These are phyloP conservation scores for Neopestalotiopsis clavispora DNA, from an alignment of 2,329 filamentous ascomycete species.

Conservation along the genomic window DNA sequence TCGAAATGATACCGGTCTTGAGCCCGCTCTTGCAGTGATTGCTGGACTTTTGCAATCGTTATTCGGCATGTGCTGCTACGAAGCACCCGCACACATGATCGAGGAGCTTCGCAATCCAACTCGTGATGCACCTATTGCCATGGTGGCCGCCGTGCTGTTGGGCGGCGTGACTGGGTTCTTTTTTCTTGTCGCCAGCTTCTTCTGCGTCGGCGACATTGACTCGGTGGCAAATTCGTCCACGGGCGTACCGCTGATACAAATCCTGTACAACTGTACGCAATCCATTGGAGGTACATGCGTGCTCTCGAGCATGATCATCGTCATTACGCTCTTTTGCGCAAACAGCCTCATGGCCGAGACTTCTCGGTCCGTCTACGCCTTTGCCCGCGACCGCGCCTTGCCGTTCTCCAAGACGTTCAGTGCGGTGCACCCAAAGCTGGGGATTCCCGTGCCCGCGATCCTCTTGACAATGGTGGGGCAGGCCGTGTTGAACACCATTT, in stretches of 20 bases:
- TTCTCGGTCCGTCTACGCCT: conserved; percentile 1
- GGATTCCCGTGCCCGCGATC: no score
- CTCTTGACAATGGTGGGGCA: no score
- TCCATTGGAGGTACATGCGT: neutral
- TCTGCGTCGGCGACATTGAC: conserved; percentile 26
- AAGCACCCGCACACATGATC: conserved; percentile 41
- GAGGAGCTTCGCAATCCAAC: conserved; percentile 45
- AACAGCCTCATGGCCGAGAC: neutral
- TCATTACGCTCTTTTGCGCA: neutral
- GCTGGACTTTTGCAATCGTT: no score
- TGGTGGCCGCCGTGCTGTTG: conserved; percentile 33
- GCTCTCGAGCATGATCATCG: neutral
- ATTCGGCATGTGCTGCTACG: conserved; percentile 17
- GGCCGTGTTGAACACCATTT: no score
- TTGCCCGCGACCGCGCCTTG: conserved; percentile 1
- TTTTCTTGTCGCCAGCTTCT: conserved; percentile 29
- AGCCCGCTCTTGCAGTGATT: conserved; percentile 9
- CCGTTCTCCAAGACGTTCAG: neutral
- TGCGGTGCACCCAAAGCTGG: no score
- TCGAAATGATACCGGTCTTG: conserved; percentile 40
- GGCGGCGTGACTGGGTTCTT: conserved; percentile 26
- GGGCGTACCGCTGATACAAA: conserved; percentile 35
- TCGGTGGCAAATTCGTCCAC: conserved; percentile 18
- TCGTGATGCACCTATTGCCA: conserved; percentile 39
- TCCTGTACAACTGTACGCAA: conserved; percentile 29